Conservation (phyloP, 257 asterid genomes). For the Nyctanthes arbortristis region DNA sequence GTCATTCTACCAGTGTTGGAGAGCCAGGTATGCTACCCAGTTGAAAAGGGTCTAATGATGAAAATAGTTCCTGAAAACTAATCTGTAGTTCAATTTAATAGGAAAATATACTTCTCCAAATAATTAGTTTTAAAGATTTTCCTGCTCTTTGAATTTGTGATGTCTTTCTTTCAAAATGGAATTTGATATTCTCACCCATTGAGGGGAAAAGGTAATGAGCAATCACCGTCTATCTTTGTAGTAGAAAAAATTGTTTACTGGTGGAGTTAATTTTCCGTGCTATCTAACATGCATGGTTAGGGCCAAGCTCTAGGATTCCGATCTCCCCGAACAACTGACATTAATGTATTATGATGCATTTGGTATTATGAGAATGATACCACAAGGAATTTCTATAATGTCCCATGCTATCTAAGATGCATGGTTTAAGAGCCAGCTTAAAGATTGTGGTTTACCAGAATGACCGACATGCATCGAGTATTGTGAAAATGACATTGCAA, state of each 20-base stretch:
- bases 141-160: background rate
- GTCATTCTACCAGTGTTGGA: conserved; percentile 97
- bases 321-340: background rate
- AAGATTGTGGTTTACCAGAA: background rate
- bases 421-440: background rate
- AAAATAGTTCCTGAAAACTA: background rate
- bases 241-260: background rate
- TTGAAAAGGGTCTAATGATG: conserved; percentile 23
- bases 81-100: background rate
- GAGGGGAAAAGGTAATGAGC: background rate
- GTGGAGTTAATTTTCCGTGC: no score
- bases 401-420: background rate
- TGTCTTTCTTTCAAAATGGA: background rate
- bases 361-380: background rate
- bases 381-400: background rate
- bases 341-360: no score
- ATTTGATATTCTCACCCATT: conserved; percentile 4
- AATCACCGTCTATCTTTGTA: background rate
- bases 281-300: background rate
- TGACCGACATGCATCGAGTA: background rate
- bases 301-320: background rate
- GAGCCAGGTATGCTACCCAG: conserved; percentile 73
- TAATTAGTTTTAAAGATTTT: no score
- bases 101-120: no score
- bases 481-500: background rate